Evolutionary conservation across 305 asterid genomes (phyloP).

Genomic region (Solanum aculeatissimum): DNA sequence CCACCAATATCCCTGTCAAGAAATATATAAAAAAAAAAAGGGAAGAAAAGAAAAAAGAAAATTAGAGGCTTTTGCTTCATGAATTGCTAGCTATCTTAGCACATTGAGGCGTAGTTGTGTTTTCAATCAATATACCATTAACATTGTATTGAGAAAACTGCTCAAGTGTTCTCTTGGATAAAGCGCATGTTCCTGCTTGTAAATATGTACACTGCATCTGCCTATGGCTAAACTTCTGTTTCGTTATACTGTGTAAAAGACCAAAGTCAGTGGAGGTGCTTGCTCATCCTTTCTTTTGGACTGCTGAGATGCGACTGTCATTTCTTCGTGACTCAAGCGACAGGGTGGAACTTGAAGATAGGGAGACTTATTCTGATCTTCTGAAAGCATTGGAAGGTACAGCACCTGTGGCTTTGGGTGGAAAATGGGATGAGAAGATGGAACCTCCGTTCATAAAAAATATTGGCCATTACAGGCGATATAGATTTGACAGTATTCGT

Average conservation of each 20-base stretch:
- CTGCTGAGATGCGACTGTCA: conserved; percentile 70
- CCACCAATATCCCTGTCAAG: not conserved
- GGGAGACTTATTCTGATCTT: conserved; percentile 46
- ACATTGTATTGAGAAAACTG: not conserved
- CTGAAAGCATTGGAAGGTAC: conserved; percentile 62
- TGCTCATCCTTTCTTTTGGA: conserved; percentile 86
- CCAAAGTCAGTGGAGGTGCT: conserved; percentile 67
- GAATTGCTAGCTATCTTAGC: not conserved
- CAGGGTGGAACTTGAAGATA: conserved; percentile 79
- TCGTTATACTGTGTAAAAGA: conserved; percentile 22
- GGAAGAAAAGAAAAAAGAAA: not conserved
- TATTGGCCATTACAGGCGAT: conserved; percentile 61
- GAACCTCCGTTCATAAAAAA: conserved; percentile 50
- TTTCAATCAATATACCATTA: not conserved
- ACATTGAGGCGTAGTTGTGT: not conserved
- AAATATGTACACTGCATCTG: not conserved
- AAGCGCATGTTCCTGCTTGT: not conserved
- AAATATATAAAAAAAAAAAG: not conserved
- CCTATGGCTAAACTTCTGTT: not conserved
- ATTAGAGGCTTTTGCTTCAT: not conserved
- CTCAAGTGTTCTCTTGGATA: not conserved
- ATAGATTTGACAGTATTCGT: conserved; percentile 69
- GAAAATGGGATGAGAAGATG: conserved; percentile 83
- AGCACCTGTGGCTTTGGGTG: conserved; percentile 56
- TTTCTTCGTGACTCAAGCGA: conserved; percentile 91